Conservation (phyloP, 2,329 filamentous ascomycete species). For the Phaeosphaeria sp. region DNA sequence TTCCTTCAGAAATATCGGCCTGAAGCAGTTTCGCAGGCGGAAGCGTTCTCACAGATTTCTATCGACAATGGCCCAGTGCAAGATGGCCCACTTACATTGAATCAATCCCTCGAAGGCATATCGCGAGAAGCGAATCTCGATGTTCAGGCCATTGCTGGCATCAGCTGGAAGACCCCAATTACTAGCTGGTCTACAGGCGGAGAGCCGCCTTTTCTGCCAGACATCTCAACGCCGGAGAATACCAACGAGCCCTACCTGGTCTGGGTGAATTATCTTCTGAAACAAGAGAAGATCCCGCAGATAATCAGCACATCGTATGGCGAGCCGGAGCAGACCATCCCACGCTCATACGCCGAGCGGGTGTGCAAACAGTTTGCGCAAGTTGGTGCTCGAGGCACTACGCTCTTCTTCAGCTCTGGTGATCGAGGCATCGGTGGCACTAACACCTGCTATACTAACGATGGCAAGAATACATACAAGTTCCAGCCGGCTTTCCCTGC, state of each 20-base stretch:
- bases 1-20: constrained; percentile 65
- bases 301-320: constrained; percentile 72
- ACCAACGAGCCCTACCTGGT: constrained; percentile 73
- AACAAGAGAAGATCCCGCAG: constrained; percentile 64
- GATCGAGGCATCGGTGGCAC: constrained; percentile 64
- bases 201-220: constrained; percentile 59
- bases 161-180: constrained; percentile 63
- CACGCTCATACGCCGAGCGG: constrained; percentile 64
- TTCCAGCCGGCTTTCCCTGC: constrained; percentile 70
- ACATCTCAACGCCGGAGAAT: constrained; percentile 56
- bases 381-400: constrained; percentile 71
- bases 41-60: constrained; percentile 64
- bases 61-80: constrained; percentile 64
- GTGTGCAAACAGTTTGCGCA: constrained; percentile 71
- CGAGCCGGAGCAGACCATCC: constrained; percentile 70
- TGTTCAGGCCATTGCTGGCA: constrained; percentile 65
- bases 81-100: constrained; percentile 49
- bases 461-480: constrained; percentile 62
- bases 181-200: constrained; percentile 68
- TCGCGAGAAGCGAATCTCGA: constrained; percentile 69
- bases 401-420: constrained; percentile 69
- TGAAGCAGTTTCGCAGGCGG: constrained; percentile 53
- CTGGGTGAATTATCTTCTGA: constrained; percentile 66
- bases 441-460: constrained; percentile 64
- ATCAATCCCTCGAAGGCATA: constrained; percentile 40